Conservation (phyloP, 208 protist genomes). For the Spironucleus salmonicida region DNA sequence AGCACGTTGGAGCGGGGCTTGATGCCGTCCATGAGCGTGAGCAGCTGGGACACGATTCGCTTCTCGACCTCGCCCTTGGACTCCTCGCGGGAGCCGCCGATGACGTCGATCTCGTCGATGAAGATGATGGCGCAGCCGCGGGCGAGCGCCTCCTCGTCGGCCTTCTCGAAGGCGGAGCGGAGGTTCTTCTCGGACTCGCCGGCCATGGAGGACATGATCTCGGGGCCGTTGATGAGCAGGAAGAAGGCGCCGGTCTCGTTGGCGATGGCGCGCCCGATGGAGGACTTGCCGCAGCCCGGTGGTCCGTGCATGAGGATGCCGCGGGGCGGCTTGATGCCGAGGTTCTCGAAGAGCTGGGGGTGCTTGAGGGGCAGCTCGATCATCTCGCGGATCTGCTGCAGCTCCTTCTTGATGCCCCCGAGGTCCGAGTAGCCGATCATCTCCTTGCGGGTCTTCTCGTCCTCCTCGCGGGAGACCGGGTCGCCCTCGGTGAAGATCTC, state of each 20-base stretch:
- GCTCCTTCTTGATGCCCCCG: conserved; percentile 39
- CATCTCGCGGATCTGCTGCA: conserved; percentile 41
- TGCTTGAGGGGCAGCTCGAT: conserved; percentile 42
- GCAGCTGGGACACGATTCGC: conserved; percentile 97
- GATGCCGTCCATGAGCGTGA: conserved; percentile 99
- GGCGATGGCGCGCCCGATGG: conserved; percentile 43
- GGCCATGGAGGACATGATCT: conserved; percentile 99
- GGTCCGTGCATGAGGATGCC: conserved; percentile 43
- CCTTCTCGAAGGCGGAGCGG: conserved; percentile 96
- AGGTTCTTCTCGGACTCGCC: conserved; percentile 97
- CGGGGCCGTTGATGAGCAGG: conserved; percentile 98
- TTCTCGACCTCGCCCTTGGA: conserved; percentile 96
- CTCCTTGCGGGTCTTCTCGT: conserved; percentile 71
- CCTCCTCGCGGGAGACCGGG: conserved; percentile 93
- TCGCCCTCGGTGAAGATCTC: conserved; percentile 98
- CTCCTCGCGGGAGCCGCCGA: conserved; percentile 98
- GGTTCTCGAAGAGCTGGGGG: conserved; percentile 37
- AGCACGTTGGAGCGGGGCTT: conserved; percentile 88
- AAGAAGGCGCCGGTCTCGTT: conserved; percentile 79
- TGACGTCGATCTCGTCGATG: conserved; percentile 99
- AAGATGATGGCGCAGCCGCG: conserved; percentile 95
- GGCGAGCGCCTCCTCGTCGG: conserved; percentile 62
- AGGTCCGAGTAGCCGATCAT: conserved; percentile 76
- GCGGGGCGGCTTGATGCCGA: conserved; percentile 40
- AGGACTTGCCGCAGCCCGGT: conserved; percentile 45